Conservation (phyloP, 768 basidiomycete genomes). For the Tubosaeta sp. region DNA sequence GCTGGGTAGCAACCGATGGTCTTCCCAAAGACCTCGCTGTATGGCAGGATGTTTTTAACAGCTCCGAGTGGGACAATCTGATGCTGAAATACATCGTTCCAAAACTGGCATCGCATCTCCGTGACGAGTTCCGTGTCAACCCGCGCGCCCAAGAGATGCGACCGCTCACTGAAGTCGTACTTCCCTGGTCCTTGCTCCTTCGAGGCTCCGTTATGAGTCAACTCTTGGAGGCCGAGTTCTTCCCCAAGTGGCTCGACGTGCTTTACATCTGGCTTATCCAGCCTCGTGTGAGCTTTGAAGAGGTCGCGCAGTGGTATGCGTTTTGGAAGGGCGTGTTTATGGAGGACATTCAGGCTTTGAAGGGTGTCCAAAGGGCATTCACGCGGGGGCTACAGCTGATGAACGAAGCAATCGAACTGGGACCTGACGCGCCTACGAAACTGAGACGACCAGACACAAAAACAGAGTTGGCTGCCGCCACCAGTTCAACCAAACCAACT, state of each 20-base stretch:
- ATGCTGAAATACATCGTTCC: constrained; percentile 90
- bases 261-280: constrained; percentile 92
- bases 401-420: constrained; percentile 89
- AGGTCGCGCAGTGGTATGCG: constrained; percentile 90
- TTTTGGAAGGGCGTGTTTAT: constrained; percentile 85
- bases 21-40: constrained; percentile 69
- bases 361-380: constrained; percentile 74
- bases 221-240: constrained; percentile 87
- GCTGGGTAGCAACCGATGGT: constrained; percentile 69
- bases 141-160: constrained; percentile 87
- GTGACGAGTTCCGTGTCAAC: constrained; percentile 85
- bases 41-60: constrained; percentile 85
- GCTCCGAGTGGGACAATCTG: constrained; percentile 85
- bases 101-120: constrained; percentile 77
- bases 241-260: constrained; percentile 94
- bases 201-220: constrained; percentile 76
- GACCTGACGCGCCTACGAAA: constrained; percentile 65
- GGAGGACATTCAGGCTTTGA: constrained; percentile 59
- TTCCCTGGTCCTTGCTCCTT: constrained; percentile 73
- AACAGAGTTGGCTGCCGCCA: constrained; percentile 38
- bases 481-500: constrained; percentile 26
- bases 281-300: constrained; percentile 81
- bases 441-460: constrained; percentile 65
- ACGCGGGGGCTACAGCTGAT: constrained; percentile 87
- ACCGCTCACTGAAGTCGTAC: constrained; percentile 62